A percentile compares a stretch with the other conserved stretches of the same genome.
These are phyloP conservation scores for Gaillardinia entomophila DNA, from an alignment of 805 yeast species.

Conservation along the genomic window DNA sequence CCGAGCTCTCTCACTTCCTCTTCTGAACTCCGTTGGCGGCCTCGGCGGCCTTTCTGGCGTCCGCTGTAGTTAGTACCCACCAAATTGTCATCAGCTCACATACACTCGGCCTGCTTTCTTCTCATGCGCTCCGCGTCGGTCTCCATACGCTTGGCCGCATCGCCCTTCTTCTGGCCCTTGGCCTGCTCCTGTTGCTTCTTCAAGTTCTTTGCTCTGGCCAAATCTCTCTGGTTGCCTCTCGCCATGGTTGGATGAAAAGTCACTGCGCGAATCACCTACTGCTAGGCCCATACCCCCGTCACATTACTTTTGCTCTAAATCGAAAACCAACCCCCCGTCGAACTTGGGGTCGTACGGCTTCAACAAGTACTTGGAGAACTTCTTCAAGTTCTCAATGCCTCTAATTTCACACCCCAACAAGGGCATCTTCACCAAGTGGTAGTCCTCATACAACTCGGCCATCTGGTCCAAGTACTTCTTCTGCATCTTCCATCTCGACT, in stretches of 20 bases:
- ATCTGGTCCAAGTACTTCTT: conserved; percentile 91
- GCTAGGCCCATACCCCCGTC: not conserved
- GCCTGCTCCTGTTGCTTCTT: conserved; percentile 69
- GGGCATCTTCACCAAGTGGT: conserved; percentile 94
- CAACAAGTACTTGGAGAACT: conserved; percentile 76
- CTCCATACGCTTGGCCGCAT: conserved; percentile 80
- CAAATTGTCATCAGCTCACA: conserved; percentile 18
- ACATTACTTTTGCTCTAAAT: conserved; percentile 43
- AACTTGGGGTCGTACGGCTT: conserved; percentile 68
- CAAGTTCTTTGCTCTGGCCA: conserved; percentile 81
- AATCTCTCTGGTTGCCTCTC: conserved; percentile 94
- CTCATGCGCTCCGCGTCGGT: conserved; percentile 87
- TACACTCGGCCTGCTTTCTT: conserved; percentile 79
- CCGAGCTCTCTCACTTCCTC: too few species aligned
- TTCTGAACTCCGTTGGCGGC: conserved; percentile 9
- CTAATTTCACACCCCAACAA: conserved; percentile 91
- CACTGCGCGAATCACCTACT: not conserved
- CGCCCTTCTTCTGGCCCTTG: conserved; percentile 65
- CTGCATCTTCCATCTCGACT: conserved; percentile 93
- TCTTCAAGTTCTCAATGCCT: conserved; percentile 79
- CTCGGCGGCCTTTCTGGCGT: conserved; percentile 42
- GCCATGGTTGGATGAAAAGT: conserved; percentile 52
- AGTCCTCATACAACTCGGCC: conserved; percentile 94
- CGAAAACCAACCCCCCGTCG: conserved; percentile 50
- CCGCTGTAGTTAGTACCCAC: conserved; percentile 27